A percentile compares a stretch with the other conserved stretches of the same genome.
These are phyloP conservation scores for Ichthyophthirius multifiliis DNA, from an alignment of 169 alveolate species.

Conservation along the genomic window DNA sequence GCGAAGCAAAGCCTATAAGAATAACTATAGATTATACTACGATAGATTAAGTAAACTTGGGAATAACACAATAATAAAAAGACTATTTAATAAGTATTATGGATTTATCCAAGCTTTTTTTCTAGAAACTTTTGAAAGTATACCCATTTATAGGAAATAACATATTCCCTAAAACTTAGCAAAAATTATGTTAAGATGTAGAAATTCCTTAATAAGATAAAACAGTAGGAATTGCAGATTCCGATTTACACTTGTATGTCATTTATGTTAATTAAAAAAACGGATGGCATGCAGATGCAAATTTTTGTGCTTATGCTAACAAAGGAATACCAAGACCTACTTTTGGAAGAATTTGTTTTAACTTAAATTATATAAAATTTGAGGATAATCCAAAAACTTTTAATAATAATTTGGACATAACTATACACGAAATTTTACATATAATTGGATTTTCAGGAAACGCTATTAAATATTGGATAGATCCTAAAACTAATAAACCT, in stretches of 20 bases:
- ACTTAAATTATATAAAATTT: not conserved
- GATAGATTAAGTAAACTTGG: too few relatives aligned
- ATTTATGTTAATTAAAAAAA: not conserved
- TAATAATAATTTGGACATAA: not conserved
- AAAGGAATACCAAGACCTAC: not conserved
- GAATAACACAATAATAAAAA: too few relatives aligned
- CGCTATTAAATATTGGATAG: not conserved
- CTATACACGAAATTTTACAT: not conserved
- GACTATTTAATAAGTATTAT: too few relatives aligned
- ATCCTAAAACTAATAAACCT: not conserved
- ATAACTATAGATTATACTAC: too few relatives aligned
- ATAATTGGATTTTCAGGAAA: not conserved
- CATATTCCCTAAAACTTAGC: too few relatives aligned
- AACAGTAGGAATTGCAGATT: not conserved
- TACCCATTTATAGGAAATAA: too few relatives aligned
- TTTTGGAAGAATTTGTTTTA: slow-evolving; percentile 2
- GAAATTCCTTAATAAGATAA: not conserved
- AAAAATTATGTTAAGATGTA: too few relatives aligned
- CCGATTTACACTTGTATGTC: slow-evolving; percentile 8
- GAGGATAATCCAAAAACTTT: not conserved
- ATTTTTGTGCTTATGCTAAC: not conserved
- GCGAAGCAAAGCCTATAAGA: too few relatives aligned
- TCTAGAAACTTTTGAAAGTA: too few relatives aligned
- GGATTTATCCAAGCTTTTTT: too few relatives aligned
- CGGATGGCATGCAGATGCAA: not conserved